Percentiles rank a stretch among this genome's conserved stretches.
These are phyloP conservation scores for Agaricus sinodeliciosus DNA, from an alignment of 768 basidiomycete genomes.

Conservation along the genomic window DNA sequence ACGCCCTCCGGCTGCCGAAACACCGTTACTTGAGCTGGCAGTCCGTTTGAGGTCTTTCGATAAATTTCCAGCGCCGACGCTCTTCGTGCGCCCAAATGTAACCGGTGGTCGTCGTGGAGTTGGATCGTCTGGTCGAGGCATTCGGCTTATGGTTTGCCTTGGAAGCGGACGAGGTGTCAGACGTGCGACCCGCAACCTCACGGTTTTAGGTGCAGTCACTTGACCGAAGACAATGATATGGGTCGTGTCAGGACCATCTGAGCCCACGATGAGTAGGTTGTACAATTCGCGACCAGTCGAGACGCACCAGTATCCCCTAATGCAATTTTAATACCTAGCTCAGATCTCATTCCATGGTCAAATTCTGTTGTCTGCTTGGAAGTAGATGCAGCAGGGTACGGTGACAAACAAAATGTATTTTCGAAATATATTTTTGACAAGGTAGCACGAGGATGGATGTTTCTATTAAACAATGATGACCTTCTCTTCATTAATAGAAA, in stretches of 20 bases:
- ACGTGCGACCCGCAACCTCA: conserved; percentile 52
- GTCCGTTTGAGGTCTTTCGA: conserved; percentile 23
- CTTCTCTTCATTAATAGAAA: not conserved
- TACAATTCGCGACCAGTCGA: not conserved
- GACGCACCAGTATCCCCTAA: conserved; percentile 61
- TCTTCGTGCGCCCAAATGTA: conserved; percentile 22
- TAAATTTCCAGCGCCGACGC: conserved; percentile 10
- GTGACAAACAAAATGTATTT: conserved; percentile 55
- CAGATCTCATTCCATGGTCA: conserved; percentile 24
- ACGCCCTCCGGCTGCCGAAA: conserved; percentile 6
- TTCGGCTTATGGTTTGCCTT: conserved; percentile 20
- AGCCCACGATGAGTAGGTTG: not conserved
- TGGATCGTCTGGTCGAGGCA: conserved; percentile 65
- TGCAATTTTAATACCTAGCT: conserved; percentile 58
- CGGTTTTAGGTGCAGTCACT: conserved; percentile 14
- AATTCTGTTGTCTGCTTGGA: conserved; percentile 15
- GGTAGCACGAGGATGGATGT: conserved; percentile 60
- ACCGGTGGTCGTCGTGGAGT: conserved; percentile 65
- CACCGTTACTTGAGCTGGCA: conserved; percentile 19
- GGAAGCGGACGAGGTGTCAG: conserved; percentile 39
- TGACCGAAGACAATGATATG: conserved; percentile 53
- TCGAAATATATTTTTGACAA: conserved; percentile 65
- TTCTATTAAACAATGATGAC: conserved; percentile 25
- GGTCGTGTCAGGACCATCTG: conserved; percentile 66
- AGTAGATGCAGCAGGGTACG: conserved; percentile 22